A percentile compares a stretch with the other conserved stretches of the same genome.
phyloP scores from a whole-genome alignment of 2,329 filamentous ascomycete genomes.

The Hypoxylon sp. region DNA sequence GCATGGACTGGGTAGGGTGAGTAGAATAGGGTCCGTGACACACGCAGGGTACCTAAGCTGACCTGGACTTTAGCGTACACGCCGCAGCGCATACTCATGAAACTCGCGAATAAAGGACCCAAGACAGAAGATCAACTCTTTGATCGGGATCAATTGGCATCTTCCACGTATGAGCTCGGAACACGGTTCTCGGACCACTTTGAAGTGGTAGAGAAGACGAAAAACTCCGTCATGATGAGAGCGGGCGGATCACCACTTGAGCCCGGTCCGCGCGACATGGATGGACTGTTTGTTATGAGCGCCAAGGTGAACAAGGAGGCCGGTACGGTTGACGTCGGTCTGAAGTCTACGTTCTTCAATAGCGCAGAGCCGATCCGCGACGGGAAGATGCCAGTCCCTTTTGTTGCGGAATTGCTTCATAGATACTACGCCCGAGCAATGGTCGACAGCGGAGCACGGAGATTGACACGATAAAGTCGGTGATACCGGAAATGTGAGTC shows the following conservation, averaged over 20 bases:
- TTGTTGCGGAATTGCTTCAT: slow-evolving; percentile 39
- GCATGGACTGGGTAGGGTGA: slow-evolving; percentile 44
- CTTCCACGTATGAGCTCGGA: slow-evolving; percentile 72
- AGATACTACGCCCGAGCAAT: slow-evolving; percentile 42
- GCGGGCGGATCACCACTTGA: slow-evolving; percentile 76
- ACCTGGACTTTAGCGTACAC: slow-evolving; percentile 30
- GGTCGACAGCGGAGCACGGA: slow-evolving; percentile 36
- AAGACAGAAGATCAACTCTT: slow-evolving; percentile 74
- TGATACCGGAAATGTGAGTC: slow-evolving; percentile 5
- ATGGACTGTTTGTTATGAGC: slow-evolving; percentile 77
- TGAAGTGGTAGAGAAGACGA: slow-evolving; percentile 76
- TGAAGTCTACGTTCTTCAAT: slow-evolving; percentile 76
- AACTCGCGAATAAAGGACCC: slow-evolving; percentile 59
- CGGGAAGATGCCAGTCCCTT: slow-evolving; percentile 33
- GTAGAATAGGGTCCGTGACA: slow-evolving; percentile 5
- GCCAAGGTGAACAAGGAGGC: slow-evolving; percentile 71
- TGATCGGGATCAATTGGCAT: slow-evolving; percentile 67
- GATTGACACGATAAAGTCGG: slow-evolving; percentile 19
- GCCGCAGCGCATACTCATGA: slow-evolving; percentile 40
- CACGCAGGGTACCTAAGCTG: slow-evolving; percentile 5
- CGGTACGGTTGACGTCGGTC: slow-evolving; percentile 72
- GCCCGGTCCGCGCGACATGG: slow-evolving; percentile 68
- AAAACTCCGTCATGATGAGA: slow-evolving; percentile 72
- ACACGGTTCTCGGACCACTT: slow-evolving; percentile 79
- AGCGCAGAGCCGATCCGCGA: slow-evolving; percentile 52